phyloP scores from a whole-genome alignment of 495 filamentous ascomycete genomes.

The Immersiella caudata region DNA sequence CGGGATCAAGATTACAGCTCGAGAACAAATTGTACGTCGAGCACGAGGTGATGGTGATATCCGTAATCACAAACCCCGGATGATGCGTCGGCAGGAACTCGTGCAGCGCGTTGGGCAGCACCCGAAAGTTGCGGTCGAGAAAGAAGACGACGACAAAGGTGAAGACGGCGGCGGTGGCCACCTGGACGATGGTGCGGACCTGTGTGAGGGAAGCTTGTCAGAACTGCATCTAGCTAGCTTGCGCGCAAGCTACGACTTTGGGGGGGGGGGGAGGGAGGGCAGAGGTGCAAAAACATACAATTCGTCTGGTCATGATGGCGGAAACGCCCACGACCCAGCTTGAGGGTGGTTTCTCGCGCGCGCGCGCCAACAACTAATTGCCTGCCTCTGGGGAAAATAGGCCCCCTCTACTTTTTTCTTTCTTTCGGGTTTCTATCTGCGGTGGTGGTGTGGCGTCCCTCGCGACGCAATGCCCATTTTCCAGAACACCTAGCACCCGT shows the following conservation, averaged over 20 bases:
- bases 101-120: slow-evolving; percentile 81
- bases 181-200: slow-evolving; percentile 85
- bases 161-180: slow-evolving; percentile 66
- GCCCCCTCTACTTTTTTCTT: not conserved
- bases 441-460: slow-evolving; percentile 10
- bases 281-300: slow-evolving; percentile 21
- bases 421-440: slow-evolving; percentile 10
- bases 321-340: not conserved
- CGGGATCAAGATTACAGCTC: slow-evolving; percentile 75
- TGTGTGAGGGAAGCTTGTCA: slow-evolving; percentile 34
- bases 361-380: too few relatives aligned
- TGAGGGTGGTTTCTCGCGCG: not conserved
- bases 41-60: slow-evolving; percentile 83
- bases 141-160: slow-evolving; percentile 71
- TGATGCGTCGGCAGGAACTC: slow-evolving; percentile 81
- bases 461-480: slow-evolving; percentile 30
- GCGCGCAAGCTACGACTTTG: not conserved
- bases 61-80: slow-evolving; percentile 79
- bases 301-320: slow-evolving; percentile 35
- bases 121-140: slow-evolving; percentile 78
- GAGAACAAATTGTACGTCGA: slow-evolving; percentile 73
- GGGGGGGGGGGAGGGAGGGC: too few relatives aligned
- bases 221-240: not conserved
- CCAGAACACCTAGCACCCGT: not conserved
- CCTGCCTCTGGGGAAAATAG: too few relatives aligned